These are phyloP conservation scores for Ophiostoma pallidulum DNA, from an alignment of 2,329 filamentous ascomycete genomes.

Conservation along the genomic window DNA sequence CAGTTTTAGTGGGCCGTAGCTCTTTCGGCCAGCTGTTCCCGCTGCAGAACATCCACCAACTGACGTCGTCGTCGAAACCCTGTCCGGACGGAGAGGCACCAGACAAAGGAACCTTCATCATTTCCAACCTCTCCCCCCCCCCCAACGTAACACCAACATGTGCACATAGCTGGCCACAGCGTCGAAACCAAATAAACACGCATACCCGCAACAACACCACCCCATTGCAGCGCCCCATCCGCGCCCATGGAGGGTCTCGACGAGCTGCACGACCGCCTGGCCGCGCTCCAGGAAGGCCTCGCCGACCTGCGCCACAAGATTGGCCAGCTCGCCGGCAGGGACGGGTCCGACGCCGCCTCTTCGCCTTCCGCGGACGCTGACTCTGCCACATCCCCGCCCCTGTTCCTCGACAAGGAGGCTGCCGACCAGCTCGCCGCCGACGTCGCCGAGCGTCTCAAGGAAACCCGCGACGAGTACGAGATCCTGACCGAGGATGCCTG, in stretches of 20 bases:
- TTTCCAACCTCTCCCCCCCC: neutral
- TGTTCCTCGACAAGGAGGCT: constrained; percentile 34
- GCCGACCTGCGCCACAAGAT: constrained; percentile 50
- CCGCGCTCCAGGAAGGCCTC: constrained; percentile 51
- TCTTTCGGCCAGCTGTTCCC: constrained; percentile 11
- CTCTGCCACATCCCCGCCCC: too few relatives aligned
- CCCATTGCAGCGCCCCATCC: too few relatives aligned
- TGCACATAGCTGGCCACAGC: too few relatives aligned
- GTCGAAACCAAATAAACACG: too few relatives aligned
- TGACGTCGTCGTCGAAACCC: constrained; percentile 9
- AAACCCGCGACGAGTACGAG: constrained; percentile 76
- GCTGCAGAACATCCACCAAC: neutral
- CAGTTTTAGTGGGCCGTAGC: neutral
- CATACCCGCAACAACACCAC: too few relatives aligned
- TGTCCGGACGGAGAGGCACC: too few relatives aligned
- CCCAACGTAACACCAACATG: too few relatives aligned
- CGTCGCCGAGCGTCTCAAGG: constrained; percentile 68
- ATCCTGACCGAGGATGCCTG: constrained; percentile 68
- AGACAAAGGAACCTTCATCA: neutral
- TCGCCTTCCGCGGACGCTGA: too few relatives aligned
- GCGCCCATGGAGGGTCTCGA: too few relatives aligned
- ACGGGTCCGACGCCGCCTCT: constrained; percentile 26
- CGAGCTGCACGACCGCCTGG: constrained; percentile 51
- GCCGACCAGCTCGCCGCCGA: constrained; percentile 68
- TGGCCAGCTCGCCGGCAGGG: constrained; percentile 46